A percentile compares a stretch with the other conserved stretches of the same genome.
Evolutionary conservation across 2,329 filamentous ascomycete genomes (phyloP).

Genomic region (Curvularia spicifera): DNA sequence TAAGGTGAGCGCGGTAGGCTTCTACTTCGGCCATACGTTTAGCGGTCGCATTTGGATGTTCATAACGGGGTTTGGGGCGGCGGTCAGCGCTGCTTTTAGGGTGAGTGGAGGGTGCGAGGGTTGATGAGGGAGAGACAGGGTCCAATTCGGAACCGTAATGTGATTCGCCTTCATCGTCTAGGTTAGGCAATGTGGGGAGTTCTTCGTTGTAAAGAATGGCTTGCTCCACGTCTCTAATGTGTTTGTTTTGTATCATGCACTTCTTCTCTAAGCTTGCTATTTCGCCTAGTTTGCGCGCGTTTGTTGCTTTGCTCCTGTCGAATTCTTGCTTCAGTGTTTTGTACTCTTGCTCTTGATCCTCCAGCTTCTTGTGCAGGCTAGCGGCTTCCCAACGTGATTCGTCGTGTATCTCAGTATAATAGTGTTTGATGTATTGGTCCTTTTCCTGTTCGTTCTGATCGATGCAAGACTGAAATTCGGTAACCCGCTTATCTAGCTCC

Average conservation of each 20-base stretch:
- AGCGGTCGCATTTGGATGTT: background rate
- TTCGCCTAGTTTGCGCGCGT: slow-evolving; percentile 5
- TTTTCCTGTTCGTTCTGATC: slow-evolving; percentile 7
- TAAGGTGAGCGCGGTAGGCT: background rate
- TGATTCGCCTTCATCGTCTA: background rate
- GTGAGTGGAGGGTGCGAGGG: too few species aligned
- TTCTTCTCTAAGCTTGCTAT: background rate
- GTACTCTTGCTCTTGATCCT: slow-evolving; percentile 7
- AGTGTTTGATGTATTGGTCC: slow-evolving; percentile 17
- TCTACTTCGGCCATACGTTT: background rate
- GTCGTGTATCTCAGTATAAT: slow-evolving; percentile 16
- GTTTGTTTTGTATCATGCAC: background rate
- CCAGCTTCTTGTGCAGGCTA: slow-evolving; percentile 12
- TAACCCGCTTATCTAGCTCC: slow-evolving; percentile 3
- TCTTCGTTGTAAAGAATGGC: background rate
- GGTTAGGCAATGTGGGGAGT: background rate
- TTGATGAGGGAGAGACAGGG: background rate
- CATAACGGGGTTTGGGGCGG: background rate
- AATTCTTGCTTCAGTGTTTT: background rate
- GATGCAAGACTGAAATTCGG: slow-evolving; percentile 5
- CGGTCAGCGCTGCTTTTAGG: background rate
- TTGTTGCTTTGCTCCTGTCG: slow-evolving; percentile 3
- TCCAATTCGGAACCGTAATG: background rate
- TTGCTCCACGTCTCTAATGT: slow-evolving; percentile 5
- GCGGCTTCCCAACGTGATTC: slow-evolving; percentile 11